Base-by-base conservation (phyloP, 148 eudicot genomes). In the Vaccinium vitisidaea region DNA sequence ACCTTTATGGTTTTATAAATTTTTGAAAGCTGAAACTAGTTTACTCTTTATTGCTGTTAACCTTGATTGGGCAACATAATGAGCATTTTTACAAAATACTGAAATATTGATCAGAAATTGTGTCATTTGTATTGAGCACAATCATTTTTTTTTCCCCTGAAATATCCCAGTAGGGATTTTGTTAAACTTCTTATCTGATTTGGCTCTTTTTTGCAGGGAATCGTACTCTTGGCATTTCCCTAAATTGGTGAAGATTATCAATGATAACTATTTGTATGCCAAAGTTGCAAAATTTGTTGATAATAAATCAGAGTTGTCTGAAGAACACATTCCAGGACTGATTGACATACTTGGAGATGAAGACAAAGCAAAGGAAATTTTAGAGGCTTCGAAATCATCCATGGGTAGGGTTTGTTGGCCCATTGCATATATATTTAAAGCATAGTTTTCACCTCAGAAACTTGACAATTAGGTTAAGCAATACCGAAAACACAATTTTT, bases 141-240 rank as follows among this genome's bases (percentile, higher is more conserved):
- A 46, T 77, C 23, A 54, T 25, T 32, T 25, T 0, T 36, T 36
- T 36, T 2, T 1, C 46, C 73, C 50, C 14, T 50, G n/a, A 32
- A 71, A 2, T 70, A 7, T 63, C 54, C 75, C 13, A 67, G 55
- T 69, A 49, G 39, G 21, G 79, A 30, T 65, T 75, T 52, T 82
- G 79, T 19, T 77, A 15, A 65, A 65, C 13, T 36, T 77, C 6
- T 36, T 32, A 39, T 59, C 61, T 81, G 11, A 27, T 86, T 76
- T 52, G 27, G 18, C 63, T 7, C 85, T 80, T 75, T 56, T 39
- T 27, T 93, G 85, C 93, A 95, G 99, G 74, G 98, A 97, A 80
- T 97, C 98, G 98, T 97, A 97, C 82, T 88, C 91, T 10, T 97
- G 99, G 99, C 99, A 97, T 90, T 97, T 97, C 82, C 99, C 99